A percentile compares a stretch with the other conserved stretches of the same genome.
Evolutionary conservation across 192 early-diverging fungal genomes (phyloP).

Genomic region (Umbelopsis isabellina): DNA sequence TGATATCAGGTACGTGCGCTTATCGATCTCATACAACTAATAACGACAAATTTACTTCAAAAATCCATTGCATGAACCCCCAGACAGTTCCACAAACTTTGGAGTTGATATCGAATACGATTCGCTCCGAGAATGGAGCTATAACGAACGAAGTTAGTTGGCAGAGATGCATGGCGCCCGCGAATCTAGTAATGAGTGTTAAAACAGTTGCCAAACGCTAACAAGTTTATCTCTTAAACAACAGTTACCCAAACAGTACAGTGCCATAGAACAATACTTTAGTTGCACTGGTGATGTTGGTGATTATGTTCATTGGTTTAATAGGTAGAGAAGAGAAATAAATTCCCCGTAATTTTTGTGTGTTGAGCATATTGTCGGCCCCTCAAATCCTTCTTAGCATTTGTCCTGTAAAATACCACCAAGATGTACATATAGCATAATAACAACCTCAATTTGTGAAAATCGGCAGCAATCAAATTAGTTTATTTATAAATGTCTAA

Average conservation of each 20-base stretch:
- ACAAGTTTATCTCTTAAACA: neutral
- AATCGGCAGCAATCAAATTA: neutral
- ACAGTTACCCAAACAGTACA: constrained; percentile 28
- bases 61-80: constrained; percentile 57
- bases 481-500: constrained; percentile 10
- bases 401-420: no score
- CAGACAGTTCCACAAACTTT: constrained; percentile 51
- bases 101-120: constrained; percentile 57
- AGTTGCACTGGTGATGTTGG: constrained; percentile 10
- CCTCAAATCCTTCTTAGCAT: no score
- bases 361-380: no score
- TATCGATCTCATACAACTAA: neutral
- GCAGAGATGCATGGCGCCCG: constrained; percentile 37
- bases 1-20: neutral
- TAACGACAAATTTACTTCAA: neutral
- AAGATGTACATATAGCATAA: no score
- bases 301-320: neutral
- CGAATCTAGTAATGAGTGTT: constrained; percentile 19
- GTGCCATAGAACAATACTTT: constrained; percentile 24
- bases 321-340: neutral
- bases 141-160: constrained; percentile 53
- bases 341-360: neutral
- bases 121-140: constrained; percentile 48
- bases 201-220: neutral
- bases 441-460: no score